Evolutionary conservation across 2,329 filamentous ascomycete genomes (phyloP).

Genomic region (Graphilbum sp.): DNA sequence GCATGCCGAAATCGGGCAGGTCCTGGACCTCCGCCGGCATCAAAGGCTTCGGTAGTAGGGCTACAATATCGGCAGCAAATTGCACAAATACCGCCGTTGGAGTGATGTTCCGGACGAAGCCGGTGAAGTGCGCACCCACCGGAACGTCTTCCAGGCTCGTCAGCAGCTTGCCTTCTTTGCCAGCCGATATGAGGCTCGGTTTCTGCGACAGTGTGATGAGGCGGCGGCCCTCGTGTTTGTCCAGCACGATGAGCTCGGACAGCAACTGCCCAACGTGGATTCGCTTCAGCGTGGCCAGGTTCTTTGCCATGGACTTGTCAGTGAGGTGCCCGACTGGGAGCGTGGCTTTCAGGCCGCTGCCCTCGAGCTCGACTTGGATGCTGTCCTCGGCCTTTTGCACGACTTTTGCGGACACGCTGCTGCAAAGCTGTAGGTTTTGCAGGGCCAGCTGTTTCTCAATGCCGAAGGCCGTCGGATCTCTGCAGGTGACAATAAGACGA

Average conservation of each 20-base stretch:
- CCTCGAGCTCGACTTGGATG: conserved; percentile 59
- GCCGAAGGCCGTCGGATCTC: conserved; percentile 66
- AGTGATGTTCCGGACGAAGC: conserved; percentile 76
- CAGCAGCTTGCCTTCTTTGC: conserved; percentile 47
- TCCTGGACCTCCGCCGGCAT: conserved; percentile 53
- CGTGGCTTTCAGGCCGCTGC: conserved; percentile 58
- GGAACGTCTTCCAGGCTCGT: conserved; percentile 54
- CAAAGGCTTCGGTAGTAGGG: conserved; percentile 64
- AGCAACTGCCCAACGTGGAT: conserved; percentile 74
- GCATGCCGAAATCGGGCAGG: conserved; percentile 59
- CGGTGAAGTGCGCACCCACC: conserved; percentile 51
- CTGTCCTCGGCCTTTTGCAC: conserved; percentile 68
- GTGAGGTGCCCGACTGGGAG: conserved; percentile 65
- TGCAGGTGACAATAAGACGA: conserved; percentile 80
- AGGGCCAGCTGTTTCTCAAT: conserved; percentile 61
- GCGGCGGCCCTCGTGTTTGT: conserved; percentile 64
- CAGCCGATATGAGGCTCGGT: conserved; percentile 59
- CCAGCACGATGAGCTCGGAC: conserved; percentile 67
- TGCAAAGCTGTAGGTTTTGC: conserved; percentile 55
- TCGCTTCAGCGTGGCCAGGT: conserved; percentile 58
- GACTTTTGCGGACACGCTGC: conserved; percentile 61
- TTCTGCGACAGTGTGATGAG: conserved; percentile 69
- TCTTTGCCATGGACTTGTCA: conserved; percentile 71
- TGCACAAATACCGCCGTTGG: conserved; percentile 73
- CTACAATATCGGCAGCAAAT: conserved; percentile 62